Percentiles rank a stretch among this genome's conserved stretches.
Evolutionary conservation across 768 basidiomycete species (phyloP).

Genomic region (Boletus speciosus): DNA sequence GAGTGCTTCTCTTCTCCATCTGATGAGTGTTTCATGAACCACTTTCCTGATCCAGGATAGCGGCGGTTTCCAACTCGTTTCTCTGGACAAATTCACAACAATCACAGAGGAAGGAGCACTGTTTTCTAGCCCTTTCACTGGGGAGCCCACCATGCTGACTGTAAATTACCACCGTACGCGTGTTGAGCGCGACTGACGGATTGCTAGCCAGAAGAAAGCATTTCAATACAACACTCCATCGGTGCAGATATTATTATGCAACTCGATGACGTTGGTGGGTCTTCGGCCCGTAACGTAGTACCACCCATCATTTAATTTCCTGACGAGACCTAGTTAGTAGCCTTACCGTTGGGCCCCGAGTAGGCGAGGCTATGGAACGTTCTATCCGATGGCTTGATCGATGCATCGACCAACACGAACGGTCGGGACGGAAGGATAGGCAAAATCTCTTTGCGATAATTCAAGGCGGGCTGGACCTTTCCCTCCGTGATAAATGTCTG

Average conservation of each 20-base stretch:
- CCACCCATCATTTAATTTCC: background rate
- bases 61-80: slow-evolving; percentile 87
- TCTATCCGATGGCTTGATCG: slow-evolving; percentile 89
- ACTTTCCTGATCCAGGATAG: slow-evolving; percentile 55
- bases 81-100: slow-evolving; percentile 76
- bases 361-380: slow-evolving; percentile 84
- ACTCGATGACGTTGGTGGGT: slow-evolving; percentile 83
- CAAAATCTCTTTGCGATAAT: slow-evolving; percentile 93
- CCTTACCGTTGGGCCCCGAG: slow-evolving; percentile 74
- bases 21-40: background rate
- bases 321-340: slow-evolving; percentile 57
- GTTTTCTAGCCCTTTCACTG: slow-evolving; percentile 81
- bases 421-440: slow-evolving; percentile 55
- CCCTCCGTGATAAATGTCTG: slow-evolving; percentile 70
- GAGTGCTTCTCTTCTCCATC: slow-evolving; percentile 19
- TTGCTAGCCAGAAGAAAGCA: slow-evolving; percentile 82
- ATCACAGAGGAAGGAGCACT: slow-evolving; percentile 89
- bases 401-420: slow-evolving; percentile 73
- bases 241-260: slow-evolving; percentile 96
- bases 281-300: background rate
- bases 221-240: slow-evolving; percentile 85
- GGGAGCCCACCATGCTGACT: slow-evolving; percentile 85
- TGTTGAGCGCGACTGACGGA: background rate
- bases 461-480: slow-evolving; percentile 77
- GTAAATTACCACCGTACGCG: slow-evolving; percentile 38